These are phyloP conservation scores for Trematosphaeria pertusa DNA, from an alignment of 2,329 filamentous ascomycete genomes.

Conservation along the genomic window DNA sequence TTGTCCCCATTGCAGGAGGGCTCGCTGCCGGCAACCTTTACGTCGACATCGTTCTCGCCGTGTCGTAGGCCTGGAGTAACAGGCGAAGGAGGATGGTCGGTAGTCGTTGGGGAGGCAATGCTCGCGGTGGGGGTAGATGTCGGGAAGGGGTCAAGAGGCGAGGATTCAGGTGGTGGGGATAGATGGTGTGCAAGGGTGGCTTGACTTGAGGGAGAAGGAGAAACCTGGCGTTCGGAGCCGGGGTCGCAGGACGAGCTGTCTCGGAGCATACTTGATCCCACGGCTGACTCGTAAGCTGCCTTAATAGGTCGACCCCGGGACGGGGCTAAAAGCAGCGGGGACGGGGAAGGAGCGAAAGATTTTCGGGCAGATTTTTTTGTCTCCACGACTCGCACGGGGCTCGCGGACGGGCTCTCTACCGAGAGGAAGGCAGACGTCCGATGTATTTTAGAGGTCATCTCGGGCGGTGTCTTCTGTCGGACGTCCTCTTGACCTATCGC, in stretches of 20 bases:
- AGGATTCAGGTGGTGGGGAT: slow-evolving; percentile 35
- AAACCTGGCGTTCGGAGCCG: slow-evolving; percentile 19
- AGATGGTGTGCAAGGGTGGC: slow-evolving; percentile 27
- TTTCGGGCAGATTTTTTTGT: slow-evolving; percentile 21
- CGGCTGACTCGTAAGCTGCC: slow-evolving; percentile 20
- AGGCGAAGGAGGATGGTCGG: slow-evolving; percentile 41
- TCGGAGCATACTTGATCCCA: slow-evolving; percentile 29
- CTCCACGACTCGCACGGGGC: slow-evolving; percentile 29
- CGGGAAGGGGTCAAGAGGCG: slow-evolving; percentile 39
- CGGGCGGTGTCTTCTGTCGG: slow-evolving; percentile 24
- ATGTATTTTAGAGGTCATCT: slow-evolving; percentile 14
- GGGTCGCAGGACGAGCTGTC: slow-evolving; percentile 40
- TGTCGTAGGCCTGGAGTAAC: slow-evolving; percentile 41
- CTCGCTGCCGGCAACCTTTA: slow-evolving; percentile 48
- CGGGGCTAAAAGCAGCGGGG: slow-evolving; percentile 26
- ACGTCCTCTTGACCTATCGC: slow-evolving; percentile 41
- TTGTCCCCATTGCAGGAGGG: slow-evolving; percentile 35
- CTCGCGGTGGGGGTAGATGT: slow-evolving; percentile 32
- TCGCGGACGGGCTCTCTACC: slow-evolving; percentile 28
- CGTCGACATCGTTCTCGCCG: slow-evolving; percentile 35
- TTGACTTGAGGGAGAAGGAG: slow-evolving; percentile 20
- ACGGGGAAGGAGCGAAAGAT: slow-evolving; percentile 24
- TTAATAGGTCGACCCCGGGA: slow-evolving; percentile 34
- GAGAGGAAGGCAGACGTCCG: slow-evolving; percentile 37
- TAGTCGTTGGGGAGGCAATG: slow-evolving; percentile 39